Conservation (phyloP, 805 yeast genomes). For the Myxozyma neotropica region DNA sequence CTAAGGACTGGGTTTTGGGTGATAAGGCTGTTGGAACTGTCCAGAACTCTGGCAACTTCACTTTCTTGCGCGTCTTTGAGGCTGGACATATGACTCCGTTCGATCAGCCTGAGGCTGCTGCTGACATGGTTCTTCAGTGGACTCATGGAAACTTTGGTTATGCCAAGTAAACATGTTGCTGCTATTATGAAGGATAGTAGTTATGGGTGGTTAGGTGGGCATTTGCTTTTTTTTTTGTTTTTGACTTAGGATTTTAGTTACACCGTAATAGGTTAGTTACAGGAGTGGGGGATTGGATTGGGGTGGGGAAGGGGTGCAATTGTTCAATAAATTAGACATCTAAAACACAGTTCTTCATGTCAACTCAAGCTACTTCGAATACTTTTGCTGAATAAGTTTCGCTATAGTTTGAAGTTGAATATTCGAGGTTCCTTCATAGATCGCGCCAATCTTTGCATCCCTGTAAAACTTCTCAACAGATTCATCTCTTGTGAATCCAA, state of each 20-base stretch:
- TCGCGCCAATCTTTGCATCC: conserved; percentile 50
- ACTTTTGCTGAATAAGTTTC: conserved; percentile 44
- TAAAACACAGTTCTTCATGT: too few relatives aligned
- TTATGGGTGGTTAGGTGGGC: too few relatives aligned
- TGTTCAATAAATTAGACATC: too few relatives aligned
- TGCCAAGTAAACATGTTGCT: conserved; percentile 8
- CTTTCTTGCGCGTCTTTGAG: conserved; percentile 79
- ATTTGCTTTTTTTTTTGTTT: background rate
- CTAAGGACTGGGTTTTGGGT: conserved; percentile 46
- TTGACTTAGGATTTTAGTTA: background rate
- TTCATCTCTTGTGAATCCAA: conserved; percentile 51
- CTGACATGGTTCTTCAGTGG: conserved; percentile 88
- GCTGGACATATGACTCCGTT: conserved; percentile 98
- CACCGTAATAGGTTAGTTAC: background rate
- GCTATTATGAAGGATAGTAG: too few relatives aligned
- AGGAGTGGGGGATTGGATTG: background rate
- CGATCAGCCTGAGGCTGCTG: conserved; percentile 77
- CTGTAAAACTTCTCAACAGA: conserved; percentile 48
- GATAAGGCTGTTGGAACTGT: conserved; percentile 67
- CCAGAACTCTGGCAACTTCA: conserved; percentile 69
- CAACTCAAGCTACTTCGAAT: background rate
- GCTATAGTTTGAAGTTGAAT: conserved; percentile 51
- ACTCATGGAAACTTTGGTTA: conserved; percentile 58
- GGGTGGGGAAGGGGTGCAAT: background rate
- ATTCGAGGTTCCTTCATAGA: conserved; percentile 51